Percentiles rank a stretch among this genome's conserved stretches.
Evolutionary conservation across 2,329 filamentous ascomycete species (phyloP).

Genomic region (Trichoderma pleuroti): DNA sequence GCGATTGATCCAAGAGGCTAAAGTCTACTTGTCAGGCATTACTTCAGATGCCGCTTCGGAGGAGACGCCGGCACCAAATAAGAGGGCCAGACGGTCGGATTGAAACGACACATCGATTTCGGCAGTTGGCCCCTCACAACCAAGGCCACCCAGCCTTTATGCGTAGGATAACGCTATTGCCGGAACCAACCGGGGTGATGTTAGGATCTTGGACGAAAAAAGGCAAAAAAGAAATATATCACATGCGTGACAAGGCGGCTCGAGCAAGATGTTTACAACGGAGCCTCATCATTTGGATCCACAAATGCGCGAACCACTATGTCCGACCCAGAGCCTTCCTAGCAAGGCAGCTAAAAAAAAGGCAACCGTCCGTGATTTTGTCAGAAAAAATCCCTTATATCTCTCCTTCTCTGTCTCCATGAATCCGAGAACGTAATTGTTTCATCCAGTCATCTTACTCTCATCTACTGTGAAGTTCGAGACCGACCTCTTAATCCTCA

Average conservation of each 20-base stretch:
- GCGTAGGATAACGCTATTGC: background rate
- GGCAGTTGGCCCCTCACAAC: background rate
- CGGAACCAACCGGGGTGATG: background rate
- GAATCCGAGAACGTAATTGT: background rate
- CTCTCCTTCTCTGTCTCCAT: background rate
- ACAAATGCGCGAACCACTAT: background rate
- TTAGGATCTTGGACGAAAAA: background rate
- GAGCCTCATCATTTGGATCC: background rate
- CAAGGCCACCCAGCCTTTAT: background rate
- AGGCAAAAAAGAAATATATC: background rate
- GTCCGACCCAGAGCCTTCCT: background rate
- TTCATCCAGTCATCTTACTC: background rate
- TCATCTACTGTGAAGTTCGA: background rate
- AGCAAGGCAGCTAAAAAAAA: conserved; percentile 4
- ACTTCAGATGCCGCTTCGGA: conserved; percentile 24
- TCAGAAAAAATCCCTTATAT: background rate
- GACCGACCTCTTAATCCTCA: background rate
- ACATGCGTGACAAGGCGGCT: background rate
- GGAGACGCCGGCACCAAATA: conserved; percentile 27
- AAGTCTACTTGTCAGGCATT: conserved; percentile 29
- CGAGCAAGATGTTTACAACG: background rate
- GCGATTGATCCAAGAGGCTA: conserved; percentile 56
- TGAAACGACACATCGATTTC: conserved; percentile 5
- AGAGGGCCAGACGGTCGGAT: conserved; percentile 28
- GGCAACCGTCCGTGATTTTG: background rate